These are phyloP conservation scores for Aureobasidium sp. DNA, from an alignment of 2,329 filamentous ascomycete genomes.

Conservation along the genomic window DNA sequence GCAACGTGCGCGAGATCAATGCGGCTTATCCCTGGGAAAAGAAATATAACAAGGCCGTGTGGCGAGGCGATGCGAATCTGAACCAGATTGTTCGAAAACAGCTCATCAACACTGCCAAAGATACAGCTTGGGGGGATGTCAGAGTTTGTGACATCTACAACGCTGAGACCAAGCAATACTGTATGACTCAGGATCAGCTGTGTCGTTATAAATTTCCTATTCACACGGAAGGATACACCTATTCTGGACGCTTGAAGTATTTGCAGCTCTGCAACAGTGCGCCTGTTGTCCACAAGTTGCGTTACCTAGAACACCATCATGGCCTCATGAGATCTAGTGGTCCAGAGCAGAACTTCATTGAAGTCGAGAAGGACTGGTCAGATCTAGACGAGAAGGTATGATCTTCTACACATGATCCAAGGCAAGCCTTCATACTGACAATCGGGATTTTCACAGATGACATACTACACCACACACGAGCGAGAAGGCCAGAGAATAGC, in stretches of 20 bases:
- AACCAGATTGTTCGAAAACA: conserved; percentile 32
- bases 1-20: conserved; percentile 11
- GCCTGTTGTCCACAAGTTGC: conserved; percentile 30
- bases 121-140: conserved; percentile 42
- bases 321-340: conserved; percentile 22
- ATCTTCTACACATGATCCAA: too few species aligned
- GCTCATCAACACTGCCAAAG: conserved; percentile 33
- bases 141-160: conserved; percentile 23
- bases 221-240: conserved; percentile 38
- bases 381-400: conserved; percentile 27
- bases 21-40: not conserved
- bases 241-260: conserved; percentile 36
- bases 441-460: conserved; percentile 21
- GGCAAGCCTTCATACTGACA: not conserved
- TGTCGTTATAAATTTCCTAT: conserved; percentile 25
- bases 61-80: conserved; percentile 34
- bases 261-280: conserved; percentile 37
- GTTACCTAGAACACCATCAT: not conserved
- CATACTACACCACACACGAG: conserved; percentile 27
- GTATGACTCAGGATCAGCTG: conserved; percentile 19
- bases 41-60: conserved; percentile 29
- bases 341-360: conserved; percentile 35
- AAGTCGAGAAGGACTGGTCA: conserved; percentile 33
- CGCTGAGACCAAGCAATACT: conserved; percentile 19
- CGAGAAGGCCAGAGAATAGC: conserved; percentile 29